Percentiles rank a stretch among this genome's conserved stretches.
Evolutionary conservation across 257 asterid genomes (phyloP).

Genomic region (Penstemon newberryi): DNA sequence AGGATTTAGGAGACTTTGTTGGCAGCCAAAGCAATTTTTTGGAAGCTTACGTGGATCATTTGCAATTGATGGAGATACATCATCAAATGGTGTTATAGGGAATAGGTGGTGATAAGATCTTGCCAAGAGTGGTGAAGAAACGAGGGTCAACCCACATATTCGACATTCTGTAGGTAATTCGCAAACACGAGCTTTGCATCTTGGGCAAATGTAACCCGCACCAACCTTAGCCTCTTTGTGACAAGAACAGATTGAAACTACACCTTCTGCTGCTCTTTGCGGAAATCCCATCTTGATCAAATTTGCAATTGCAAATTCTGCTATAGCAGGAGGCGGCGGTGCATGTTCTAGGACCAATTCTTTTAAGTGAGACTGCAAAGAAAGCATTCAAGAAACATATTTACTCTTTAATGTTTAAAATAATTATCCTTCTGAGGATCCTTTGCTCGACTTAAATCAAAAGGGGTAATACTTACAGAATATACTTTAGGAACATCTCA

Average conservation of each 20-base stretch:
- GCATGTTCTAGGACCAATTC: constrained; percentile 90
- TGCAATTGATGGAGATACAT: constrained; percentile 54
- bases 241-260: constrained; percentile 86
- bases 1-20: constrained; percentile 70
- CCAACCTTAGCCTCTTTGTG: constrained; percentile 93
- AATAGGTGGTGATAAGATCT: constrained; percentile 96
- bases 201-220: constrained; percentile 96
- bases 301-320: constrained; percentile 89
- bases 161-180: constrained; percentile 91
- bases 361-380: constrained; percentile 70
- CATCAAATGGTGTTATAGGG: constrained; percentile 90
- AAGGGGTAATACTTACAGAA: background rate
- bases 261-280: constrained; percentile 95
- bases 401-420: constrained; percentile 5
- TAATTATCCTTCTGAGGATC: constrained; percentile 5
- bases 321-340: constrained; percentile 99
- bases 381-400: constrained; percentile 22
- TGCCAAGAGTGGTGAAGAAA: constrained; percentile 96
- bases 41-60: constrained; percentile 45
- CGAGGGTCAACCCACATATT: constrained; percentile 90
- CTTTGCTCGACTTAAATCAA: constrained; percentile 8
- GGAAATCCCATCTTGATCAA: constrained; percentile 98
- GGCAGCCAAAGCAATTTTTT: constrained; percentile 81
- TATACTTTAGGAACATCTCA: background rate
- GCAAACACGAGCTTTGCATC: constrained; percentile 93